A percentile compares a stretch with the other conserved stretches of the same genome.
phyloP scores from a whole-genome alignment of 805 yeast genomes.

The Ogataea henricii region DNA sequence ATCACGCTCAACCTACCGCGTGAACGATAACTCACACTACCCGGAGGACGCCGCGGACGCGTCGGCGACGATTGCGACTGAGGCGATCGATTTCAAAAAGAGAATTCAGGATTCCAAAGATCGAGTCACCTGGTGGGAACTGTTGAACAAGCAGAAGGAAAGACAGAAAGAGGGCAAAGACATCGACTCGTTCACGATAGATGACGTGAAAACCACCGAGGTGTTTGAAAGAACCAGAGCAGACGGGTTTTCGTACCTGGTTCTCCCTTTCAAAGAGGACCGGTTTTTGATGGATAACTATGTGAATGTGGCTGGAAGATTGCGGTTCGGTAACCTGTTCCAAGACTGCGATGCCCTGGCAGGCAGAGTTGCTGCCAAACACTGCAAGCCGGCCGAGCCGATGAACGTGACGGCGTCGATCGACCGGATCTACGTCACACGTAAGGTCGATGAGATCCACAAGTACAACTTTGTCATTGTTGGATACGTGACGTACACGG shows the following conservation, averaged over 20 bases:
- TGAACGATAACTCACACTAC: conserved; percentile 33
- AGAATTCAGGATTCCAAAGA: conserved; percentile 33
- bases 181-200: conserved; percentile 69
- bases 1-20: conserved; percentile 20
- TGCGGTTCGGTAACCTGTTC: conserved; percentile 89
- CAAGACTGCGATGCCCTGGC: conserved; percentile 94
- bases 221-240: conserved; percentile 72
- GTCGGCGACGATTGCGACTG: conserved; percentile 67
- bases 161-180: conserved; percentile 73
- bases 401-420: conserved; percentile 95
- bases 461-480: conserved; percentile 78
- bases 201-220: conserved; percentile 68
- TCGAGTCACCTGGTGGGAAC: conserved; percentile 84
- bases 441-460: conserved; percentile 75
- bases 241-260: conserved; percentile 72
- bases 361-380: conserved; percentile 90
- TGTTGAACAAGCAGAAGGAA: conserved; percentile 70
- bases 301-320: conserved; percentile 86
- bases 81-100: conserved; percentile 52
- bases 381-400: conserved; percentile 94
- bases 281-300: conserved; percentile 81
- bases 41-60: conserved; percentile 74
- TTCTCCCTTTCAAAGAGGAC: conserved; percentile 84
- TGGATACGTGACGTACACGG: conserved; percentile 95
- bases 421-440: conserved; percentile 85